Base-by-base conservation (phyloP, 1,284 basidiomycete genomes). In the Ustilago vetiveriae region DNA sequence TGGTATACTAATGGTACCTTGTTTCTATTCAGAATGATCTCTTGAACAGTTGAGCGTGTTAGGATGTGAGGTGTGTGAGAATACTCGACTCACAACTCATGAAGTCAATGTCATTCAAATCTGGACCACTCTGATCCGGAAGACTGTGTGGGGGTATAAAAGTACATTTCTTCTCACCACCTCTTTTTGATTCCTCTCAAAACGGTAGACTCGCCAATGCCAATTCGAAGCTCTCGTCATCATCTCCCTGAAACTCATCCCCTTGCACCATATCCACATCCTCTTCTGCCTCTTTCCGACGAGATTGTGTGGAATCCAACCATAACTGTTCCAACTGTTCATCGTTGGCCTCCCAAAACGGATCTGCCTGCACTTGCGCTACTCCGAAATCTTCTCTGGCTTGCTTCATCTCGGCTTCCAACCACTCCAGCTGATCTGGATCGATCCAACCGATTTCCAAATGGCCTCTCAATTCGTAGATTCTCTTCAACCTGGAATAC, bases 391-490 rank as follows among this genome's bases (percentile, higher is more conserved):
- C 46, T 30, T 27, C 43, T 16, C 33, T 43, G 3, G 29, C 29
- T 9, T 47, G 40, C 17, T 36, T 23, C 21, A 23, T 24, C 42
- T 68, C 48, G 4, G 43, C 19, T 23, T 72, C 65, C 11, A 72
- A 39, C 60, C 67, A 72, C 5, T 22, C 30, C 16, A 72, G 22
- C 26, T 72, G 58, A 44, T 72, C 69, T 16, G 69, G 58, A 40
- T 67, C 57, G 30, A 72, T 55, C 70, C 70, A 72, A 2, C 69
- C 69, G 16, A 72, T 59, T 42, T 72, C 69, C 23, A 58, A 19
- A 23, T 67, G 50, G 0, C 69, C 69, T 19, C 62, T 72, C 19
- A 59, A 17, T 38, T 72, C 69, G 37, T 72, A 66, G 37, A 62
- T 52, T 8, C 69, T 24, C 32, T 67, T 72, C 36, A 72, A 37